Evolutionary conservation across 768 basidiomycete genomes (phyloP), one percentile per base, ranked within the genome.

Genomic region (Lyophyllum decastes): DNA sequence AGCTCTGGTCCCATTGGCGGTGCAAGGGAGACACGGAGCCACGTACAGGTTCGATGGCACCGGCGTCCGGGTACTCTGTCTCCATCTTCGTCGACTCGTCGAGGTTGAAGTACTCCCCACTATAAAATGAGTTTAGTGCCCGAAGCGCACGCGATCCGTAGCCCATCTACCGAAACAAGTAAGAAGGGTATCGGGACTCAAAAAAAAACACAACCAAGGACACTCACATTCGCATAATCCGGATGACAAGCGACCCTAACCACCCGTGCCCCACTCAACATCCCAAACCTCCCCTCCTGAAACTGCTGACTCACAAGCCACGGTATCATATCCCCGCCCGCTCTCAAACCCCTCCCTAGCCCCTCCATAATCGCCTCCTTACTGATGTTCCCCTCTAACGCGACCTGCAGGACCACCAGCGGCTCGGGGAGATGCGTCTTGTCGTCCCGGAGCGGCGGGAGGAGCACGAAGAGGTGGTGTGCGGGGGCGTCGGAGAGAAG

Each of bases 301-400:
- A 92, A 99, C 78, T 98, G 87, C 70, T 95, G 94, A 44, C 92
- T 87, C 46, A 99, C 78, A 24, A 97, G 78, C 96, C 97, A 99
- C 0, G 97, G 97, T 58, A 99, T 97, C 86, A 99, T 87, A 75
- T 99, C 97, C 1, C 97, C 97, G 0, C 93, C 90, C 2, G 91
- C 89, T 55, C 93, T 82, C 67, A 89, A 77, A 12, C 96, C 96
- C 43, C 94, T 81, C 30, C 87, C 84, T 14, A 98, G 68, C 25
- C 91, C 90, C 58, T 95, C 94, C 79, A 96, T 74, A 58, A 99
- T 93, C 35, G 83, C 85, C 54, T 87, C 84, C 72, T 86, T 89
- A 63, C 89, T 89, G 59, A 99, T 94, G 61, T 89, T 89, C 7
- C 97, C 97, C 74, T 99, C 97, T 57, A 98, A 74, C 19, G 97